Evolutionary conservation across 352 stramenopile species (phyloP).

Genomic region (Achlya hypogyna): DNA sequence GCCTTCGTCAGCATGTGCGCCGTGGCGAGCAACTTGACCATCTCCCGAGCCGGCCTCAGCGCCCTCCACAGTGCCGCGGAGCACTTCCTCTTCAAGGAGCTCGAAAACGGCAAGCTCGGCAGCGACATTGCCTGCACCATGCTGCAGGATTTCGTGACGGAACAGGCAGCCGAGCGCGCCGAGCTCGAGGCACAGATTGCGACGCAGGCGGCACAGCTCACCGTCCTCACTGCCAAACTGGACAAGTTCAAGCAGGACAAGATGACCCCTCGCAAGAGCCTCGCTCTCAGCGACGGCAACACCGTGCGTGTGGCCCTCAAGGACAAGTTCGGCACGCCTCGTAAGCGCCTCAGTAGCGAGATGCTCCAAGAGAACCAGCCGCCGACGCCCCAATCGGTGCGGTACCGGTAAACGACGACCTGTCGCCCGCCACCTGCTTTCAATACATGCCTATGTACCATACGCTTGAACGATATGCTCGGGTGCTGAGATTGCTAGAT

Average conservation of each 20-base stretch:
- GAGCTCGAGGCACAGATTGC: constrained; percentile 37
- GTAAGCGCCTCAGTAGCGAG: background rate
- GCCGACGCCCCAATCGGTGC: constrained; percentile 20
- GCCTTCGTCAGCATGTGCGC: constrained; percentile 43
- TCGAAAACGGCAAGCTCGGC: constrained; percentile 51
- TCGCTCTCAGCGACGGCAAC: background rate
- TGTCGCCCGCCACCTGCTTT: no score
- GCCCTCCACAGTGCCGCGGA: constrained; percentile 68
- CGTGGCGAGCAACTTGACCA: constrained; percentile 32
- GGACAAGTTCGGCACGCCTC: background rate
- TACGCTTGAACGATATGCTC: constrained; percentile 23
- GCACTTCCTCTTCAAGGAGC: constrained; percentile 49
- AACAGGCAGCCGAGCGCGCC: constrained; percentile 28
- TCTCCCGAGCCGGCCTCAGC: constrained; percentile 61
- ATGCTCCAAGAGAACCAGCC: background rate
- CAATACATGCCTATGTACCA: constrained; percentile 27
- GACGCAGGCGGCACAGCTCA: constrained; percentile 51
- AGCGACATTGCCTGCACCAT: constrained; percentile 38
- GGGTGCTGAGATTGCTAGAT: background rate
- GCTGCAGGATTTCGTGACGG: constrained; percentile 26
- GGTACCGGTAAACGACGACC: no score
- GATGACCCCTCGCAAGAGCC: background rate
- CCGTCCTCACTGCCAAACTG: constrained; percentile 41
- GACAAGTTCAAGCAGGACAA: constrained; percentile 44
- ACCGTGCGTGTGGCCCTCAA: background rate